phyloP scores from a whole-genome alignment of 139 green algal genomes.

The Zygnema cylindricum region DNA sequence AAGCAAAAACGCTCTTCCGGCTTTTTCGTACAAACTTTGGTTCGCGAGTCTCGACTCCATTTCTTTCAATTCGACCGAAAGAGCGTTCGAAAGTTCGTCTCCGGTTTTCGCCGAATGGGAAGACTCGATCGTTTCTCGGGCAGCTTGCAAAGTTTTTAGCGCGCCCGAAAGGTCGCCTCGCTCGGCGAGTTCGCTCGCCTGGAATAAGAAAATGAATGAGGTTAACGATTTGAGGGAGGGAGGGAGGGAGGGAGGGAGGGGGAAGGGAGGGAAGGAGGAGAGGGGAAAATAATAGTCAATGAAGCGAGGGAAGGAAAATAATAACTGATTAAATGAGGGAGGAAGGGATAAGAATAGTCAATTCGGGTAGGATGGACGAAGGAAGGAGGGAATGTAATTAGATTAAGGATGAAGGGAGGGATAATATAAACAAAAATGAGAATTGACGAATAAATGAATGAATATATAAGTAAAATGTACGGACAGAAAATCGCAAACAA shows the following conservation, averaged over 20 bases:
- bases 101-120: background rate
- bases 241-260: background rate
- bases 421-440: too few relatives aligned
- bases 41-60: constrained; percentile 35
- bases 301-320: too few relatives aligned
- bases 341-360: too few relatives aligned
- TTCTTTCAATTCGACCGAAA: constrained; percentile 18
- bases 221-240: background rate
- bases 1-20: constrained; percentile 29
- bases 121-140: background rate
- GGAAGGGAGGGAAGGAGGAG: background rate
- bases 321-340: too few relatives aligned
- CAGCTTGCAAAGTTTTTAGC: constrained; percentile 12
- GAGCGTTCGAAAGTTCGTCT: background rate
- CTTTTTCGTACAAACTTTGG: constrained; percentile 32
- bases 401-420: too few relatives aligned
- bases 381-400: too few relatives aligned
- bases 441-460: too few relatives aligned
- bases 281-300: too few relatives aligned
- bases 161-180: constrained; percentile 27
- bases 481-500: too few relatives aligned
- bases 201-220: background rate
- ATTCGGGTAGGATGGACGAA: too few relatives aligned
- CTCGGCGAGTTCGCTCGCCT: constrained; percentile 26
- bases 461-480: too few relatives aligned